Evolutionary conservation across 148 eudicot genomes (phyloP).

Genomic region (Camellia japonica): DNA sequence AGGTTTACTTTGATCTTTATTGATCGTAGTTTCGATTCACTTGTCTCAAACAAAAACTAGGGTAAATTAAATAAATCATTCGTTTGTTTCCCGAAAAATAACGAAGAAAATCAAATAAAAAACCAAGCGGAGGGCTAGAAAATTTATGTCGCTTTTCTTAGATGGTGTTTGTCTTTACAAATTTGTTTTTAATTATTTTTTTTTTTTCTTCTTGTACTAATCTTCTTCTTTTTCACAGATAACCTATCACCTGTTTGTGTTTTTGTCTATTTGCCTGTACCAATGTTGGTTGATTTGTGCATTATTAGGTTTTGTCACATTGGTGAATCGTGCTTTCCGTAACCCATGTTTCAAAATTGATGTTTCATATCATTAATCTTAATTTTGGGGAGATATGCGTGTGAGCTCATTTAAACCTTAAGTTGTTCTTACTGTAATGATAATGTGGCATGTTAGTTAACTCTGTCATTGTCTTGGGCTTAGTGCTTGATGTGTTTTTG

Average conservation of each 20-base stretch:
- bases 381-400: neutral
- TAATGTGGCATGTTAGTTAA: neutral
- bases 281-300: neutral
- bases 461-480: neutral
- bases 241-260: too few species aligned
- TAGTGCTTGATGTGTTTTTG: neutral
- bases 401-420: neutral
- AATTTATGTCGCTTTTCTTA: neutral
- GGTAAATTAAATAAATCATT: neutral
- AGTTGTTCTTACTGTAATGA: neutral
- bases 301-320: neutral
- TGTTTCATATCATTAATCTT: neutral
- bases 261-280: too few species aligned
- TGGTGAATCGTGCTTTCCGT: neutral
- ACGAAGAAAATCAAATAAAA: too few species aligned
- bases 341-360: neutral
- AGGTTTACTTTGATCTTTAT: neutral
- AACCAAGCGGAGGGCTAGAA: neutral
- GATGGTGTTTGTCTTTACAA: too few species aligned
- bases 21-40: neutral
- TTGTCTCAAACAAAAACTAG: neutral
- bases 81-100: neutral
- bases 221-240: too few species aligned
- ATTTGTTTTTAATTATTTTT: too few species aligned
- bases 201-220: neutral